Evolutionary conservation across 169 alveolate genomes (phyloP).

Genomic region (Cryptosporidium ubiquitum): DNA sequence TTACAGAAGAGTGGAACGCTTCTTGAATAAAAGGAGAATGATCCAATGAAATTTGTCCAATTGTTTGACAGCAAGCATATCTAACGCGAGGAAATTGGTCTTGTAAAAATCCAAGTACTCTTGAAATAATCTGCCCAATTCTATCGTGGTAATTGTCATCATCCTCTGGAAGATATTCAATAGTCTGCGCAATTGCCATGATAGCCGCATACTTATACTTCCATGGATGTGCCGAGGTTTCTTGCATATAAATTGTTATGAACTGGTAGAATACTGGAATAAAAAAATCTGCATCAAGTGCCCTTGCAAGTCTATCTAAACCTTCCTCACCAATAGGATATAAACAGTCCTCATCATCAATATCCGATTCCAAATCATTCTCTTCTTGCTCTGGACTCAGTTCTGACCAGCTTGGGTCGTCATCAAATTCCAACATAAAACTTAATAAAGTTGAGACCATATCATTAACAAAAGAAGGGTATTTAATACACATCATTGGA

Average conservation of each 20-base stretch:
- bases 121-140: constrained; percentile 83
- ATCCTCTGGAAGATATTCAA: constrained; percentile 87
- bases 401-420: constrained; percentile 78
- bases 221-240: constrained; percentile 84
- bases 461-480: constrained; percentile 57
- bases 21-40: constrained; percentile 90
- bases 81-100: constrained; percentile 90
- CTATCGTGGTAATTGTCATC: constrained; percentile 83
- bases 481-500: constrained; percentile 64
- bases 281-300: constrained; percentile 84
- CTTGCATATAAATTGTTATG: constrained; percentile 81
- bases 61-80: constrained; percentile 92
- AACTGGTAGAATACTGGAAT: constrained; percentile 83
- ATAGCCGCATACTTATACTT: constrained; percentile 87
- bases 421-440: constrained; percentile 86
- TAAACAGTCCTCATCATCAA: constrained; percentile 84
- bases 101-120: constrained; percentile 82
- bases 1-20: constrained; percentile 64
- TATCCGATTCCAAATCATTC: constrained; percentile 84
- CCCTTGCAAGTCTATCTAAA: constrained; percentile 86
- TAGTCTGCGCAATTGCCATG: constrained; percentile 89
- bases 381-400: constrained; percentile 84
- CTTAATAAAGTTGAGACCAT: constrained; percentile 65
- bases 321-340: constrained; percentile 89
- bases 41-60: constrained; percentile 91